Base-by-base conservation (phyloP, 2,329 filamentous ascomycete species). In the Plenodomus lindquistii region DNA sequence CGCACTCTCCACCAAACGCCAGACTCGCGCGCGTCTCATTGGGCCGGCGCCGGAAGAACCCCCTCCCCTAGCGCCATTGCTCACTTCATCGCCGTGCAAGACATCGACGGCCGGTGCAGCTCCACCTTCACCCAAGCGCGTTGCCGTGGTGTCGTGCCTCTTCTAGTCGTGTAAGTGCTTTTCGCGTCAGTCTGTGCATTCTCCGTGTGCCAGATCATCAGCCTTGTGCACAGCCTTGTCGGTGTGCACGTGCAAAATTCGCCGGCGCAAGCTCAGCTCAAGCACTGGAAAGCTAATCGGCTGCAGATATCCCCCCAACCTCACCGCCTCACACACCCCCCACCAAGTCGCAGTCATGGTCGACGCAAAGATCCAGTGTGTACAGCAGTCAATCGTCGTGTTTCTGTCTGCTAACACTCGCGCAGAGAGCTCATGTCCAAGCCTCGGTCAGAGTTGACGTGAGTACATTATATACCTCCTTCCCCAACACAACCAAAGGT, bases 361-460 rank as follows among this genome's bases (percentile, higher is more conserved):
- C 31, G 76, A 78, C 63, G 60, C 70, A 50, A 77, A 77, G 66
- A 70, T 77, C 35, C 73, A 76, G 75, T 77, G 62, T 48, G 73
- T 58, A 22, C 16, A 8, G 13, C 20, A 21, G 7, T 9, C 11
- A 9, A 6, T 9, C 11, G 7, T 10, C 20, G 15, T 15, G n/a
- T 19, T 36, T 22, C 7, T 11, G 35, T 19, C 35, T 13, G 19
- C 16, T 20, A 20, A 10, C 15, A 27, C 24, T 27, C 34, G n/a
- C 44, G 37, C 72, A 95, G 91, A 77, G 91, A 96, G 75, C 85
- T 96, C 67, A 85, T 95, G 59, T 86, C 84, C 73, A 96, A 96
- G 82, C 86, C 90, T 59, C 89, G 91, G 76, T 85, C 82, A 68
- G 92, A 97, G 73, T 87, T 96, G 76, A 96, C 91, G 91, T 95